Conservation (phyloP, 73 alveolate species). For the Paramecium sexaurelia region DNA sequence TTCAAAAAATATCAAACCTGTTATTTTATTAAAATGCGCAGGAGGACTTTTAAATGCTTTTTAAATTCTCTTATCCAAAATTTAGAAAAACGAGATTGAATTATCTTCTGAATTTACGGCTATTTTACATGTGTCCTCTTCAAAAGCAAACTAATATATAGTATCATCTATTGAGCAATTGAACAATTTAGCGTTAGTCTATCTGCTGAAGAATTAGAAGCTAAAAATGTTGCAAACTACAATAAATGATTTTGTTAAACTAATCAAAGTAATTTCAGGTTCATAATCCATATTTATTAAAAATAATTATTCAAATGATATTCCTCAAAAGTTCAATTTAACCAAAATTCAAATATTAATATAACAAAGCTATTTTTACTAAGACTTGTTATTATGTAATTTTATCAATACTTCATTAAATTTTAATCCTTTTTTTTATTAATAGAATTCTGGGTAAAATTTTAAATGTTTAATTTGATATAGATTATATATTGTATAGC, state of each 20-base stretch:
- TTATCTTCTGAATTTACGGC: not conserved
- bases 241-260: not conserved
- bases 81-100: not conserved
- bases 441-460: too few relatives aligned
- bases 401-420: too few relatives aligned
- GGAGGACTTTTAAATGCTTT: not conserved
- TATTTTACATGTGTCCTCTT: not conserved
- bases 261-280: not conserved
- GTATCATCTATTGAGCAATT: not conserved
- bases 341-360: too few relatives aligned
- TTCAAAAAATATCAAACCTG: not conserved
- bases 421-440: too few relatives aligned
- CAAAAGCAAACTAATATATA: not conserved
- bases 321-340: too few relatives aligned
- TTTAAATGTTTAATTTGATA: too few relatives aligned
- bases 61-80: not conserved
- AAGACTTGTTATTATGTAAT: too few relatives aligned
- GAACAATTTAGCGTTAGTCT: not conserved
- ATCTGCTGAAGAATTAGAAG: not conserved
- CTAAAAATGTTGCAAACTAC: not conserved
- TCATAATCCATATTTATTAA: not conserved
- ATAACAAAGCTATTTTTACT: too few relatives aligned
- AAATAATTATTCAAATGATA: not conserved
- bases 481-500: too few relatives aligned
- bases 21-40: not conserved